Evolutionary conservation across 2,329 filamentous ascomycete genomes (phyloP).

Genomic region (Triangularia setosa): DNA sequence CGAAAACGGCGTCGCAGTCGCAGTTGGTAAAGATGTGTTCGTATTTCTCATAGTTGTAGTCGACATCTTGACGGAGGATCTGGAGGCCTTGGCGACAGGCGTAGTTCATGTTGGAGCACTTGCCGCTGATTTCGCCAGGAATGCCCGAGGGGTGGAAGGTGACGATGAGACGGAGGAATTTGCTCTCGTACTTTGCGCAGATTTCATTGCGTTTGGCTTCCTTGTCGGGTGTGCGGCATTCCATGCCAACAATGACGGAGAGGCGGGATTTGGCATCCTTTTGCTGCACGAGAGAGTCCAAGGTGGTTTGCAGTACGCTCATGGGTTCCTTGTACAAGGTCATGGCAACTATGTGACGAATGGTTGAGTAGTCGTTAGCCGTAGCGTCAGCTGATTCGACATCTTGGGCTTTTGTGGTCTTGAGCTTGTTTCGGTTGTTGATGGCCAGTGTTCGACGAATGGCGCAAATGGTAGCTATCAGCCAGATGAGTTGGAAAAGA

Average conservation of each 20-base stretch:
- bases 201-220: constrained; percentile 14
- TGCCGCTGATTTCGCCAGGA: constrained; percentile 14
- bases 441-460: constrained; percentile 14
- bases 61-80: constrained; percentile 10
- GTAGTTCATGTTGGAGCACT: constrained; percentile 19
- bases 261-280: constrained; percentile 13
- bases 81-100: constrained; percentile 14
- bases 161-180: constrained; percentile 16
- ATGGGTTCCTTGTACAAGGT: constrained; percentile 18
- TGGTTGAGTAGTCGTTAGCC: constrained; percentile 1
- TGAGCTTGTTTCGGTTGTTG: constrained; percentile 10
- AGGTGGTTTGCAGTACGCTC: constrained; percentile 10
- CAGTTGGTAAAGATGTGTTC: constrained; percentile 19
- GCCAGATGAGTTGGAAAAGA: constrained; percentile 14
- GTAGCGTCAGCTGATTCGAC: constrained; percentile 6
- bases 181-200: constrained; percentile 13
- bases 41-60: constrained; percentile 16
- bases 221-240: constrained; percentile 14
- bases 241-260: constrained; percentile 17
- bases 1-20: constrained; percentile 17
- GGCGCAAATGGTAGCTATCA: constrained; percentile 13
- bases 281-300: constrained; percentile 17
- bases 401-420: constrained; percentile 11
- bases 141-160: constrained; percentile 15
- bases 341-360: constrained; percentile 18